Evolutionary conservation across 2,329 filamentous ascomycete species (phyloP).

Genomic region (Xylariales sp.): DNA sequence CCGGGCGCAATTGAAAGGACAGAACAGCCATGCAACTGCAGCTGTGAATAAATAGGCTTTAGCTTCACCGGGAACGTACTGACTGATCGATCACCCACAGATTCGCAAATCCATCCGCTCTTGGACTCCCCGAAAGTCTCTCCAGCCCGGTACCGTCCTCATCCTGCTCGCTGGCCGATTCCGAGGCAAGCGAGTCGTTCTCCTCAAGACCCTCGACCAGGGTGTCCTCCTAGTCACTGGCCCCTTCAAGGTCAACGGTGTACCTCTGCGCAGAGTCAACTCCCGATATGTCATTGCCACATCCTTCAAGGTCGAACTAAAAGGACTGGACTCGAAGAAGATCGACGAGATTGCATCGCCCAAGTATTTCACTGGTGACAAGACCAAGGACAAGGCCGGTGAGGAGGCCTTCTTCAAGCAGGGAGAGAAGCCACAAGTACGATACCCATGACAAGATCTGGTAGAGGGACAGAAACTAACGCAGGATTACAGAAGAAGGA

Average conservation of each 20-base stretch:
- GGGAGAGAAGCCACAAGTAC: constrained; percentile 94
- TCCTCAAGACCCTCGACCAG: constrained; percentile 96
- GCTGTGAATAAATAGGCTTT: too few species aligned
- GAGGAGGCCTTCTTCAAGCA: constrained; percentile 99
- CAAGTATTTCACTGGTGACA: constrained; percentile 97
- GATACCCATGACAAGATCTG: constrained; percentile 33
- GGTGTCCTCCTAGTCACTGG: constrained; percentile 98
- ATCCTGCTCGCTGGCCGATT: constrained; percentile 99
- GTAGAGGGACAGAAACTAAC: too few species aligned
- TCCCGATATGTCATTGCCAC: constrained; percentile 91
- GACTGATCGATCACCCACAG: too few species aligned
- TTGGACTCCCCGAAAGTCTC: constrained; percentile 80
- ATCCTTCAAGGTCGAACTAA: constrained; percentile 78
- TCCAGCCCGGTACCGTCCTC: constrained; percentile 91
- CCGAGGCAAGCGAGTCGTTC: constrained; percentile 99
- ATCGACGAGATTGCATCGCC: constrained; percentile 68
- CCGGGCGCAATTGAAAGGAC: too few species aligned
- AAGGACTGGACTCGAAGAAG: constrained; percentile 86
- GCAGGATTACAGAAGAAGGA: constrained; percentile 90
- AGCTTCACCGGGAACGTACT: too few species aligned
- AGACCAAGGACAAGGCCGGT: constrained; percentile 88
- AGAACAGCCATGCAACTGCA: too few species aligned
- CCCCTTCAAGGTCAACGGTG: constrained; percentile 99
- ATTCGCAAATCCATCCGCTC: constrained; percentile 90
- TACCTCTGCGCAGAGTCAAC: constrained; percentile 92